Evolutionary conservation across 257 asterid species (phyloP).

Genomic region (Linderniella brevidens): DNA sequence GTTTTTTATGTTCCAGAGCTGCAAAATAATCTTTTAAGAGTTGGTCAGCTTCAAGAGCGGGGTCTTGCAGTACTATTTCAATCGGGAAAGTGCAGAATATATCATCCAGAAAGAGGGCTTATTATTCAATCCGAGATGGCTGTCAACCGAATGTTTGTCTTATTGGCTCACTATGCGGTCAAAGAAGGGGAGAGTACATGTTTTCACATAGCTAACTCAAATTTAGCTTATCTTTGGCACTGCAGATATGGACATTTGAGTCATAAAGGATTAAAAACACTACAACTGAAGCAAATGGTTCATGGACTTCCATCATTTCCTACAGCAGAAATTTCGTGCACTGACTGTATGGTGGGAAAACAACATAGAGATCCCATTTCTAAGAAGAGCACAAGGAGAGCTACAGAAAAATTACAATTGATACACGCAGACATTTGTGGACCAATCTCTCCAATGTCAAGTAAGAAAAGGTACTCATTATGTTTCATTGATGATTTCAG

Average conservation of each 20-base stretch:
- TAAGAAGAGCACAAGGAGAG: slow-evolving; percentile 4
- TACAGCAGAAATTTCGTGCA: background rate
- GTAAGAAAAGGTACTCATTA: background rate
- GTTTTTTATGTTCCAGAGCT: slow-evolving; percentile 2
- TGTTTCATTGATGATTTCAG: background rate
- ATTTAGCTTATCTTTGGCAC: slow-evolving; percentile 4
- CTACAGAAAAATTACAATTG: background rate
- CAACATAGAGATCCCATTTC: background rate
- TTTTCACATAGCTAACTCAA: background rate
- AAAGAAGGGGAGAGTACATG: background rate
- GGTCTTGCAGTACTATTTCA: background rate
- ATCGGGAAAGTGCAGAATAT: background rate
- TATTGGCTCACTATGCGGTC: background rate
- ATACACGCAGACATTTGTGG: slow-evolving; percentile 1
- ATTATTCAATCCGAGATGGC: background rate
- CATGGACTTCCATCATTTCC: background rate
- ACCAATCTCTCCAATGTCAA: background rate
- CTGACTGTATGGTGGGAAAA: background rate
- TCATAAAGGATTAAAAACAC: background rate
- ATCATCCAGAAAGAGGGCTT: slow-evolving; percentile 2
- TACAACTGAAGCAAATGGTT: background rate
- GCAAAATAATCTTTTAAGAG: slow-evolving; percentile 4
- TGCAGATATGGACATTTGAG: slow-evolving; percentile 2
- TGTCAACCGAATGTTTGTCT: background rate
- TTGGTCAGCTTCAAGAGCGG: slow-evolving; percentile 7